Base-by-base conservation (phyloP, 805 yeast genomes). In the Lachancea quebecensis region DNA sequence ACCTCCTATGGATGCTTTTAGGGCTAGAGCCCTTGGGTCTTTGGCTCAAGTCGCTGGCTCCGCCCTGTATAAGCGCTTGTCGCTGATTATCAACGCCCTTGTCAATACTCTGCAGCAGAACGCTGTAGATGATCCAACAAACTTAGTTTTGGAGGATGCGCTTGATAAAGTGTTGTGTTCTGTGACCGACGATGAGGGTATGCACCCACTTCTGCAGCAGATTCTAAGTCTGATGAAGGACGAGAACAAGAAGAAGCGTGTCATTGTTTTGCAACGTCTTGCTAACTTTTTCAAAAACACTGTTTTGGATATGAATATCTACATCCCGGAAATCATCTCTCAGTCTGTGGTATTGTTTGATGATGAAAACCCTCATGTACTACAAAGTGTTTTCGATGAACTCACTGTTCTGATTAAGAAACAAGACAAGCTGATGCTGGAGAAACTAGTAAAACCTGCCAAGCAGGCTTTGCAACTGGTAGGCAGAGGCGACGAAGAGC, bases 31-130 rank as follows among this genome's bases (percentile, higher is more conserved):
- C 3, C 70, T 90, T 47, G 87, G 93, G 18, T 79, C 95, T 0
- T 74, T 90, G 62, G 95, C 95, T 0, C 81, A 85, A 42, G 96
- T 87, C 40, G 96, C 96, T 18, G 97, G 96, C 21, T 65, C 78
- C 32, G 86, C 95, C 0, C 68, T 89, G 52, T 81, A 81, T 71
- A 78, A 74, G 55, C 78, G 91, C 52, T 72, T 91, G 48, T 73
- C 88, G 0, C 67, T 78, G 4, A 85, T 93, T 49, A 78, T 91
- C 47, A 83, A 82, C 56, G 73, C 90, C 0, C 70, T 93, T 42
- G 80, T 90, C 17, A 77, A 77, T 46, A 78, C 87, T 15, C 57
- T 82, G 27, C 68, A 69, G 5, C 46, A 58, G 2, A 47, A 46
- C 4, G 68, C 69, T 3, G 61, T 73, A 12, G 71, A 67, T 31